Base-by-base conservation (phyloP, 2,329 filamentous ascomycete species). In the Alternaria viburni region DNA sequence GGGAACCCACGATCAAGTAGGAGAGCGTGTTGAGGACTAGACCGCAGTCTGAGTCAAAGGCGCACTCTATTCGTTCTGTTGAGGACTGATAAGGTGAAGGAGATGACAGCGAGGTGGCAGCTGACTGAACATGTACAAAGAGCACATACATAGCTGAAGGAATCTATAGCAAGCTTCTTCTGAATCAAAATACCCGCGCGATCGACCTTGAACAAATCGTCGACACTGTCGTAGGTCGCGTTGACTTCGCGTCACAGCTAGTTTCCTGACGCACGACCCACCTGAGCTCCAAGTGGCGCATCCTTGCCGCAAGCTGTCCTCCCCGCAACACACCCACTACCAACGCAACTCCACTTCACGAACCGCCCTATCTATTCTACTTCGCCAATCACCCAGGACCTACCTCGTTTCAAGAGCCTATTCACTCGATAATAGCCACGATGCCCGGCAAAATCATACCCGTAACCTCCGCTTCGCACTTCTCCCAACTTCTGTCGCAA, bases 391-490 rank as follows among this genome's bases (percentile, higher is more conserved):
- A n/a, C 21, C 2, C 11, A 26, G 13, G 3, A 6, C 7, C 2
- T 4, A 36, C 15, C 19, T 4, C 8, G 13, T 21, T 17, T 4
- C 9, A 21, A 23, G 36, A 19, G 6, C 9, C 7, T 6, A 15
- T 17, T 0, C 28, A 26, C 13, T 17, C 12, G 11, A 12, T 4
- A 11, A 5, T 10, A n/a, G 46, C 58, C 67, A 70, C 23, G 3
- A 77, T 77, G 74, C 63, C 75, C 3, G 72, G 72, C 61, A 77
- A 78, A 30, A 78, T 78, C 62, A 70, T 73, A 50, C 57, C 68
- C 49, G 72, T 79, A 46, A 77, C 71, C 51, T 77, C 75, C 8
- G 66, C 72, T 56, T 66, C 77, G 19, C 78, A 80, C 64, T 79
- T 80, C 72, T 71, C 73, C 28, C 75, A 70, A 43, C 73, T 80